Evolutionary conservation across 1,139 yeast species (phyloP), one percentile per base, ranked within the genome.

Genomic region (Geotrichum europaeum): DNA sequence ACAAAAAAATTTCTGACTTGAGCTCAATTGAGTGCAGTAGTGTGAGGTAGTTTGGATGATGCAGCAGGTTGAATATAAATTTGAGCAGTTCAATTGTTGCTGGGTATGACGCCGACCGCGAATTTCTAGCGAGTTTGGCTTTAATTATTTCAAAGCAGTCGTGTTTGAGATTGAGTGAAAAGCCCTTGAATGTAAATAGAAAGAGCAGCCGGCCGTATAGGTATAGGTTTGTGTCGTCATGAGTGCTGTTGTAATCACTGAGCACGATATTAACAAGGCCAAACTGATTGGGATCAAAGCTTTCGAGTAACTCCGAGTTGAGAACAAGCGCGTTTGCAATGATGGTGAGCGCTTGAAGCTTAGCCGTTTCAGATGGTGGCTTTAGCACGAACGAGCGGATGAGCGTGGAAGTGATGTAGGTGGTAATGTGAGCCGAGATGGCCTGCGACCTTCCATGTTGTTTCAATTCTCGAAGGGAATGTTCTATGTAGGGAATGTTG

Each of bases 271-370:
- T 12, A 25, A 20, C 40, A 47, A 59, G 45, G 15, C 51, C 10
- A 22, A 13, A 40, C n/a, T 15, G 49, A 30, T 10, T 25, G 32
- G 61, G 65, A 47, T 66, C 65, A 50, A 62, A 66, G 9, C 45
- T n/a, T 5, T 58, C 55, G 34, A 66, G 60, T 28, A 65, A 55
- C n/a, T 28, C 13, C 32, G 57, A 55, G 60, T 66, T 64, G 43
- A 67, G 62, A 24, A 67, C 60, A 43, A 68, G 57, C 6, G 65
- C 68, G 56, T 68, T 68, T 34, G 71, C 70, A 12, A 68, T 56
- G 9, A 68, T 64, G 1, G 71, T 67, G 50, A 66, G 64, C 2
- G 66, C 63, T 50, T 67, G 69, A 28, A 47, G 47, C 32, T 60
- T 51, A 18, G 63, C 54, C 24, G 55, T 45, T n/a, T 57, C 43